Base-by-base conservation (phyloP, 2,329 filamentous ascomycete genomes). In the Ophiostoma sp. region DNA sequence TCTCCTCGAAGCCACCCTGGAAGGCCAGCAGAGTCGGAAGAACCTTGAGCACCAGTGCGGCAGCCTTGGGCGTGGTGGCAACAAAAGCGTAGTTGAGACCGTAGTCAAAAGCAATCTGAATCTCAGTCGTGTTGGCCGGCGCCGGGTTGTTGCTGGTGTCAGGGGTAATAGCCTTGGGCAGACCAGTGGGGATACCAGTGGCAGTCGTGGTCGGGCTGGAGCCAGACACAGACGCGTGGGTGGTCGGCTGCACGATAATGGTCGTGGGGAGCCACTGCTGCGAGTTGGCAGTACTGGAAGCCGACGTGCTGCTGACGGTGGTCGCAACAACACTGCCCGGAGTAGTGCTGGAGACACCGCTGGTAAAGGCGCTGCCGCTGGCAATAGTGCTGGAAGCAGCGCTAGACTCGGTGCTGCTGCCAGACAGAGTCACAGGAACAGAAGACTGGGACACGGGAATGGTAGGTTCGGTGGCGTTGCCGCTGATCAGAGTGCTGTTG, bases 81-180 rank as follows among this genome's bases (percentile, higher is more conserved):
- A 98, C 91, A 77, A 96, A 97, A 10, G 86, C 81, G 79, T 95
- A 99, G 81, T 96, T 94, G 75, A 96, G 85, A 1, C 87, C 86
- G 76, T 88, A 90, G 68, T 87, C 82, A 84, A 98, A 97, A 44
- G 91, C 95, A 73, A 98, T 85, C 77, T 97, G 93, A 74, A 97
- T 89, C 75, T 91, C 80, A 4, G 87, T 88, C 0, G 86, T 88
- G 74, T 91, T 90, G 3, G 83, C 80, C 0, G 92, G 90, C 23
- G 83, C 78, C 4, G 80, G 72, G 11, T 78, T 74, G 27, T 83
- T 82, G 67, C 85, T 83, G 39, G 86, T 85, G 70, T 85, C 86
- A 10, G 93, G 92, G 36, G 89, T 86, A 74, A 97, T 94, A 62
- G 91, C 86, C 76, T 87, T 87, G 27, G 93, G 93, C 71, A 96